Conservation (phyloP, 2,329 filamentous ascomycete genomes). For the Colletotrichum orchidophilum region DNA sequence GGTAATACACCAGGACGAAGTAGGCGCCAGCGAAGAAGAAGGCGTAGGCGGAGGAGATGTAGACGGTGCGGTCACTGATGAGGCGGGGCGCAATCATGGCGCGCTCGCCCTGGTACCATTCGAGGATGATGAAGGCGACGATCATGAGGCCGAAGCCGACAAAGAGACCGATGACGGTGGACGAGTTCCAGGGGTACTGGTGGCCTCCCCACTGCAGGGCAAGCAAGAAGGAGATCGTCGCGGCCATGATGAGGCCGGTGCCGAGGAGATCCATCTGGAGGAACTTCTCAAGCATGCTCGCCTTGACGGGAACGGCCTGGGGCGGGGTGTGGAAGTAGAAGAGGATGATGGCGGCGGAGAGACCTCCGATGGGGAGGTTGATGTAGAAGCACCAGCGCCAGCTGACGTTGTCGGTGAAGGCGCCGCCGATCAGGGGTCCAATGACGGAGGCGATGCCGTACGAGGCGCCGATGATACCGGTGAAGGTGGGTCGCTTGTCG, state of each 20-base stretch:
- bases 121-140: constrained; percentile 45
- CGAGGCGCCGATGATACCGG: constrained; percentile 48
- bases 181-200: constrained; percentile 52
- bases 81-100: constrained; percentile 53
- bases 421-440: constrained; percentile 48
- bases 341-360: constrained; percentile 47
- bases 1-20: constrained; percentile 56
- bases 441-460: constrained; percentile 49
- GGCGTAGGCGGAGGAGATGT: constrained; percentile 47
- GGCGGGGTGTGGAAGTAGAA: constrained; percentile 54
- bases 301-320: constrained; percentile 47
- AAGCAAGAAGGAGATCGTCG: constrained; percentile 54
- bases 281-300: constrained; percentile 53
- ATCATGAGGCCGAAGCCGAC: constrained; percentile 49
- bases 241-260: constrained; percentile 54
- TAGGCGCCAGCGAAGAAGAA: constrained; percentile 55
- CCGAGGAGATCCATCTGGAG: constrained; percentile 59
- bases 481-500: constrained; percentile 46
- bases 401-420: constrained; percentile 47
- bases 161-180: constrained; percentile 53
- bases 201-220: constrained; percentile 59
- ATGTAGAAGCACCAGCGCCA: constrained; percentile 54
- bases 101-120: constrained; percentile 55
- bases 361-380: constrained; percentile 47
- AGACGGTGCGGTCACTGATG: constrained; percentile 49